Percentiles rank a stretch among this genome's conserved stretches.
phyloP scores from a whole-genome alignment of 371 early-diverging fungal species.

The Haplosporangium sp. region DNA sequence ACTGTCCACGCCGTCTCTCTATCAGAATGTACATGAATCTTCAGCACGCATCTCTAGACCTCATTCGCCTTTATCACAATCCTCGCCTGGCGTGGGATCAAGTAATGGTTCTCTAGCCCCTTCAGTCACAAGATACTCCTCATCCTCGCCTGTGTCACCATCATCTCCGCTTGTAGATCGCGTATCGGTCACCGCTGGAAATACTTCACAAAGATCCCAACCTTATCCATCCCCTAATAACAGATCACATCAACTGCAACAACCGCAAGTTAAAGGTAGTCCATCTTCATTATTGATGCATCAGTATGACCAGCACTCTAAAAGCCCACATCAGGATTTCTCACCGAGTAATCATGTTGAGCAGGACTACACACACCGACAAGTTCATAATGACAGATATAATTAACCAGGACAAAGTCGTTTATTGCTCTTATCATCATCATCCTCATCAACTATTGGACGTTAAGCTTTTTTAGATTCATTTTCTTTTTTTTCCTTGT shows the following conservation, averaged over 20 bases:
- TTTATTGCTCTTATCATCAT: not conserved
- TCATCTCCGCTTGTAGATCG: constrained; percentile 15
- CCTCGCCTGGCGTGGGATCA: not conserved
- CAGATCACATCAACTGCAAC: constrained; percentile 7
- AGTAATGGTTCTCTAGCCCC: not conserved
- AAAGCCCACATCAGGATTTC: constrained; percentile 1
- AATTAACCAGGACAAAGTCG: not conserved
- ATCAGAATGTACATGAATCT: not conserved
- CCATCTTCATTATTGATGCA: not conserved
- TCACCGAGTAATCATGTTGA: not conserved
- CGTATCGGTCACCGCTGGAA: constrained; percentile 40
- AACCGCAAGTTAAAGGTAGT: not conserved
- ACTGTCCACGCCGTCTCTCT: too few species aligned
- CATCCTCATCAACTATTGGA: not conserved
- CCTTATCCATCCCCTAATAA: constrained; percentile 16
- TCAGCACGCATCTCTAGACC: not conserved
- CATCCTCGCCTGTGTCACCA: not conserved
- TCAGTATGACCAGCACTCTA: constrained; percentile 17
- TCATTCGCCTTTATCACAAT: not conserved
- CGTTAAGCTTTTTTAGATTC: not conserved
- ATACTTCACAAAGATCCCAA: constrained; percentile 17
- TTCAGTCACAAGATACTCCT: not conserved
- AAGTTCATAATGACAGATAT: not conserved
- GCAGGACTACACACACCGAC: not conserved
- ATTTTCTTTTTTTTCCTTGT: not conserved